Conservation (phyloP, 1,139 yeast genomes). For the Saccharomyces hybrid region DNA sequence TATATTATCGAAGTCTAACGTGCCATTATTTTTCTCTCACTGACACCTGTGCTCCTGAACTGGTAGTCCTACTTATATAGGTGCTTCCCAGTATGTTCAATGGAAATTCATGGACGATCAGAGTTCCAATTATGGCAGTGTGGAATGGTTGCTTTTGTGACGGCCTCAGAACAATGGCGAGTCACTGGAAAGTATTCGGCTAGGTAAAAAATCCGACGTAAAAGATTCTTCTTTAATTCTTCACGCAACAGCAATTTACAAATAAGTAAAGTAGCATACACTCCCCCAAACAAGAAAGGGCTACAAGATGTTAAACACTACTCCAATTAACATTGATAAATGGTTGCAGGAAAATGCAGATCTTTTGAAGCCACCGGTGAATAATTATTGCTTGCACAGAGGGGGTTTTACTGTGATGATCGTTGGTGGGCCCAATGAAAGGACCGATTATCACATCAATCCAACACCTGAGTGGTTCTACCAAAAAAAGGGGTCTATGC, state of each 20-base stretch:
- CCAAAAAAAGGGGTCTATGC: slow-evolving; percentile 80
- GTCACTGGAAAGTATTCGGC: not conserved
- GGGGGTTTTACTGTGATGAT: slow-evolving; percentile 92
- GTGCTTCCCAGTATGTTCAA: not conserved
- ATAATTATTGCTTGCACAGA: slow-evolving; percentile 79
- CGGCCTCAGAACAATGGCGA: not conserved
- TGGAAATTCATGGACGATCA: not conserved
- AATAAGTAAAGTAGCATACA: not conserved
- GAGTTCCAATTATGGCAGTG: not conserved
- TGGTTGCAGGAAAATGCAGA: slow-evolving; percentile 77
- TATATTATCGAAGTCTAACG: not conserved
- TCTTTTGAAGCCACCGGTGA: slow-evolving; percentile 82
- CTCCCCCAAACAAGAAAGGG: not conserved
- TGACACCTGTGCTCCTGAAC: not conserved
- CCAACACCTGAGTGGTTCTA: slow-evolving; percentile 93
- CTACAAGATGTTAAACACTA: slow-evolving; percentile 17
- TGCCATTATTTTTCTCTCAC: not conserved
- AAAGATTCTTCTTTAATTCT: not conserved
- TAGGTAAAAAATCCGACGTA: not conserved
- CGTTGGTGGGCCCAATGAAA: slow-evolving; percentile 90
- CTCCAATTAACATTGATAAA: slow-evolving; percentile 65
- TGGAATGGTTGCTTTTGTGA: not conserved
- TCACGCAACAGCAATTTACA: not conserved
- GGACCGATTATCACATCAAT: slow-evolving; percentile 88
- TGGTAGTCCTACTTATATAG: not conserved